Evolutionary conservation across 2,329 filamentous ascomycete genomes (phyloP), one percentile per base, ranked within the genome.

Genomic region (Apiospora aurea): DNA sequence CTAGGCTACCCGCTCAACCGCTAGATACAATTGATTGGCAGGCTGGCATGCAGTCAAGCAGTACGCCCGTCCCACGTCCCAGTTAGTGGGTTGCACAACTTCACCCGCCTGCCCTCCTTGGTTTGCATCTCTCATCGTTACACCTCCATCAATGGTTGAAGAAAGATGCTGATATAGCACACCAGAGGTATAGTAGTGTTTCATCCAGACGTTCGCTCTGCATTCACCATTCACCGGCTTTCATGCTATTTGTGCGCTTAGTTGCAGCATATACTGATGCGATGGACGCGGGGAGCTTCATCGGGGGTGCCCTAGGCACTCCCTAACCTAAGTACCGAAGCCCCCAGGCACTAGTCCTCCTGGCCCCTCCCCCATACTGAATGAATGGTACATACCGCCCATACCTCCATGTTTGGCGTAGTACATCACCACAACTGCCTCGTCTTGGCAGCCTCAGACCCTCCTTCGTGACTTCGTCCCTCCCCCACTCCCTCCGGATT

Each of bases 181-280:
- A 8, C 57, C 18, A 41, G 51, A 34, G 14, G 2, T 34, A 41
- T n/a, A n/a, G 57, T 24, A n/a, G 2, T 64, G 57, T 64, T 64
- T 21, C 57, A 64, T 41, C 21, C 57, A 41, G 57, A 21, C 3
- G 18, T n/a, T 21, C 34, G 18, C 18, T 64, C 8, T 64, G 57
- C 57, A 41, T 64, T 41, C 57, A 64, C 34, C 34, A 41, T 64
- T 41, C 57, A 64, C 57, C 57, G 57, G 57, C 57, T 64, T 64
- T 8, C 3, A 13, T 41, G 57, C n/a, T 10, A 64, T 64, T 64
- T 64, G 57, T 64, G 57, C 57, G 57, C 57, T 64, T 64, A 41
- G 18, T 8, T 21, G 34, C 57, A 64, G 11, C 29, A 41, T 34
- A 21, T 38, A 34, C 53, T 61, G 53, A 18, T 38, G 53, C 53